Conservation (phyloP, 805 yeast species). For the Cyberlindnera maclurae region DNA sequence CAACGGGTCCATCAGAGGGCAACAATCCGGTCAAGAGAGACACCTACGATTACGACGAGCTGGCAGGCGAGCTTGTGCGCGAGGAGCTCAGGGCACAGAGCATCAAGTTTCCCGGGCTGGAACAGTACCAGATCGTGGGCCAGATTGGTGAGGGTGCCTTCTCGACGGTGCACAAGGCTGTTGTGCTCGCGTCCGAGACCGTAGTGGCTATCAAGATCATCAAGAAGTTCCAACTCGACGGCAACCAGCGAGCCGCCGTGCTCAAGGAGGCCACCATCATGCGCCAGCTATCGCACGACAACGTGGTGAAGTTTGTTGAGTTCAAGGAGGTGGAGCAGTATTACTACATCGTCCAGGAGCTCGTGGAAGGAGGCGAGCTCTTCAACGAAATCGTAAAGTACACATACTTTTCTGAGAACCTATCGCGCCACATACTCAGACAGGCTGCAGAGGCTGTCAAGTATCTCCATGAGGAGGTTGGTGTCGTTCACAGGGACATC, state of each 20-base stretch:
- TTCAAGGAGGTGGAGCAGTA: constrained; percentile 51
- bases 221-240: constrained; percentile 37
- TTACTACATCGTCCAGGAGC: constrained; percentile 61
- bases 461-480: constrained; percentile 84
- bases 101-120: constrained; percentile 22
- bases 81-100: constrained; percentile 18
- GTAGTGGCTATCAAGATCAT: constrained; percentile 72
- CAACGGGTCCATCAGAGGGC: neutral
- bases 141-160: constrained; percentile 84
- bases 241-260: constrained; percentile 35
- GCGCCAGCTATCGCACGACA: constrained; percentile 50
- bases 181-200: constrained; percentile 35
- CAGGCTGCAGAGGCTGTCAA: constrained; percentile 84
- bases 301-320: constrained; percentile 50
- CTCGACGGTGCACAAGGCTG: constrained; percentile 74
- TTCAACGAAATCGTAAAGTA: constrained; percentile 67
- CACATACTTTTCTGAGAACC: constrained; percentile 49
- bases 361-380: constrained; percentile 56
- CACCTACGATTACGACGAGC: constrained; percentile 20
- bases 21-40: constrained; percentile 1
- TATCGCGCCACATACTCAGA: constrained; percentile 52
- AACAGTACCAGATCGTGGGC: constrained; percentile 28
- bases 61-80: constrained; percentile 22
- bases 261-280: constrained; percentile 31
- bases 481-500: constrained; percentile 92